Evolutionary conservation across 371 early-diverging fungal genomes (phyloP).

Genomic region (Dichotomocladium elegans): DNA sequence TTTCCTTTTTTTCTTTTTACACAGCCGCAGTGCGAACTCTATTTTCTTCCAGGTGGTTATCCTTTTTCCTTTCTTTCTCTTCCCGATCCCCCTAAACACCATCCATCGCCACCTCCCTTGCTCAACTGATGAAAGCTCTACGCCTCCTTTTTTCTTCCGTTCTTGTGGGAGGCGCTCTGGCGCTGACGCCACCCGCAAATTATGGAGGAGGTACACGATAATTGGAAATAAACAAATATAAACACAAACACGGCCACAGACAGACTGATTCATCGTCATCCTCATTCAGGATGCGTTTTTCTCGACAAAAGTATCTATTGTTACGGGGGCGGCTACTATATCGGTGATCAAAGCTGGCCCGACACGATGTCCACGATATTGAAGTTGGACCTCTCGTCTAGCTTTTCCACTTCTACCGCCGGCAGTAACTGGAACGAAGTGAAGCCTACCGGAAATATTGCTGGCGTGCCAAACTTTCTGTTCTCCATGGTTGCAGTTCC

Average conservation of each 20-base stretch:
- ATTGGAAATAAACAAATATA: too few relatives aligned
- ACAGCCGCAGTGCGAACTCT: too few relatives aligned
- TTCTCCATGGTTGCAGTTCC: constrained; percentile 1
- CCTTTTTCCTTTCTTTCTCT: too few relatives aligned
- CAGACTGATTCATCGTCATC: too few relatives aligned
- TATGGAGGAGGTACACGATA: background rate
- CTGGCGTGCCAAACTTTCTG: constrained; percentile 2
- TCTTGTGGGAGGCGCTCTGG: background rate
- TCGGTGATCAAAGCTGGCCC: background rate
- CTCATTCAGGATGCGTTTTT: background rate
- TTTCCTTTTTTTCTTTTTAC: too few relatives aligned
- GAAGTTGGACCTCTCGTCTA: background rate
- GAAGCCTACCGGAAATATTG: background rate
- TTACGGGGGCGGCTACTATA: background rate
- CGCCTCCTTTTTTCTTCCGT: too few relatives aligned
- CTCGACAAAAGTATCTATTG: constrained; percentile 1
- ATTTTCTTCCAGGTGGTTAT: too few relatives aligned
- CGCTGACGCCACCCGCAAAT: background rate
- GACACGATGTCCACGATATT: background rate
- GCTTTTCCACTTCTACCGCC: background rate
- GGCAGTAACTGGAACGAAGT: background rate
- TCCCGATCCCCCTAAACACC: too few relatives aligned
- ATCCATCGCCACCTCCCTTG: too few relatives aligned
- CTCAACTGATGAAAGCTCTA: too few relatives aligned
- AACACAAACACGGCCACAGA: background rate